These are phyloP conservation scores for Berkeleyomyces rouxiae DNA, from an alignment of 2,329 filamentous ascomycete genomes.

Conservation along the genomic window DNA sequence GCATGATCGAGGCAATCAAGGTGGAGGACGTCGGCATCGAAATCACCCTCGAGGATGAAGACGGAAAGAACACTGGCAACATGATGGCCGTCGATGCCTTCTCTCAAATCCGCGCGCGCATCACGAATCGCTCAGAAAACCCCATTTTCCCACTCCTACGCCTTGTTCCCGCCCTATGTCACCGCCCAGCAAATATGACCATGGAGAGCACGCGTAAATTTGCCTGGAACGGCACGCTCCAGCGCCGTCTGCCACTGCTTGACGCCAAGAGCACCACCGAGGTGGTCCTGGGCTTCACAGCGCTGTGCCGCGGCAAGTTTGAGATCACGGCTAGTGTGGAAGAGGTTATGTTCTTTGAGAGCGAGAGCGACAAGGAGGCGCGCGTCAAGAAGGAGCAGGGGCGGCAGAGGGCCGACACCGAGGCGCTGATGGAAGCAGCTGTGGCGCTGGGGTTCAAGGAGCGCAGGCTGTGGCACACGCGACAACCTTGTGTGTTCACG, in stretches of 20 bases:
- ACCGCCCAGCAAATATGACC: constrained; percentile 53
- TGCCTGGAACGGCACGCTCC: constrained; percentile 70
- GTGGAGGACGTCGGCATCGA: constrained; percentile 62
- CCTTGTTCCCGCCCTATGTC: constrained; percentile 58
- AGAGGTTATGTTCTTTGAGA: constrained; percentile 46
- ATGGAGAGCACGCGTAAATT: constrained; percentile 71
- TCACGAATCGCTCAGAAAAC: constrained; percentile 56
- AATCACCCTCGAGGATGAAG: constrained; percentile 15
- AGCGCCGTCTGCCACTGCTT: constrained; percentile 52
- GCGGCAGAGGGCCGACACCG: constrained; percentile 34
- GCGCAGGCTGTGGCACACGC: constrained; percentile 47
- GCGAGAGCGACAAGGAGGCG: constrained; percentile 19
- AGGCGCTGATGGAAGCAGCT: constrained; percentile 37
- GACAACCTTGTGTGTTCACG: constrained; percentile 37
- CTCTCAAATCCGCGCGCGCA: constrained; percentile 48
- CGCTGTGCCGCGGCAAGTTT: constrained; percentile 65
- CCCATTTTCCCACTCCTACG: constrained; percentile 58
- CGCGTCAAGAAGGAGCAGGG: constrained; percentile 17
- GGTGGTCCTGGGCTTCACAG: constrained; percentile 52
- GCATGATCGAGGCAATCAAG: constrained; percentile 72
- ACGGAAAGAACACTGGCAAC: constrained; percentile 19
- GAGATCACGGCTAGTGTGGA: constrained; percentile 69
- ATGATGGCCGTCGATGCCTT: constrained; percentile 32
- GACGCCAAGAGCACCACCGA: constrained; percentile 40
- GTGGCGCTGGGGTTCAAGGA: constrained; percentile 38